Conservation (phyloP, 2,329 filamentous ascomycete species). For the Colletotrichum viniferum region DNA sequence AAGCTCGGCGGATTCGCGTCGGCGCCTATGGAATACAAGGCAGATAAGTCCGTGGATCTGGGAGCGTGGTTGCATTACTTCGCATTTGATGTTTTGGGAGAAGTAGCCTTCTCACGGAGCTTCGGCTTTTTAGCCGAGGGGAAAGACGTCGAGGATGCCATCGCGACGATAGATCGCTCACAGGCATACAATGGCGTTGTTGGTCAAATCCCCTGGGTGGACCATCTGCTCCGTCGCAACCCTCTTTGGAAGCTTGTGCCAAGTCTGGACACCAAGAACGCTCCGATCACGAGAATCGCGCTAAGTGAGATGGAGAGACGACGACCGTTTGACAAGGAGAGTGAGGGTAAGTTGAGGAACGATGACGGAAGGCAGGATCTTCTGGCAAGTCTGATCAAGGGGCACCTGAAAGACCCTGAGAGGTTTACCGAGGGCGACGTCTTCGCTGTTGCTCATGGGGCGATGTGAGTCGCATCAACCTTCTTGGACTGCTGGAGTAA, state of each 20-base stretch:
- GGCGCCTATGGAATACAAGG: not conserved
- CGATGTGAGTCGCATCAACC: slow-evolving; percentile 47
- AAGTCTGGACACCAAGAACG: slow-evolving; percentile 45
- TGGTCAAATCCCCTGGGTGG: slow-evolving; percentile 55
- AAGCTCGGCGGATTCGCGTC: slow-evolving; percentile 45
- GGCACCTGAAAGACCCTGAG: slow-evolving; percentile 53
- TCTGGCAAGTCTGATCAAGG: slow-evolving; percentile 54
- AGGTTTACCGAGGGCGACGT: slow-evolving; percentile 56
- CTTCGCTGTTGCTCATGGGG: slow-evolving; percentile 61
- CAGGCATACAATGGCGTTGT: slow-evolving; percentile 58
- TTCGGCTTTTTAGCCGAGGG: slow-evolving; percentile 58
- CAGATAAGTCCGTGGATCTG: slow-evolving; percentile 41
- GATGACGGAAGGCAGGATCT: slow-evolving; percentile 54
- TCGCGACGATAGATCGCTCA: slow-evolving; percentile 52
- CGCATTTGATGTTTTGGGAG: slow-evolving; percentile 49
- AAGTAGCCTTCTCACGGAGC: slow-evolving; percentile 55
- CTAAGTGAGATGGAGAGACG: slow-evolving; percentile 52
- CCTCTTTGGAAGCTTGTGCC: slow-evolving; percentile 45
- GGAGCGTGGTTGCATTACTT: slow-evolving; percentile 48
- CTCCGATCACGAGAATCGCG: slow-evolving; percentile 57
- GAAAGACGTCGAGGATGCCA: slow-evolving; percentile 46
- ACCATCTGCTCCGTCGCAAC: slow-evolving; percentile 52
- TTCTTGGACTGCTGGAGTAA: not conserved
- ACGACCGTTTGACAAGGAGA: slow-evolving; percentile 49
- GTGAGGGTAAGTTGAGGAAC: slow-evolving; percentile 41